Evolutionary conservation across 2,329 filamentous ascomycete genomes (phyloP).

Genomic region (Aulographum hederae): DNA sequence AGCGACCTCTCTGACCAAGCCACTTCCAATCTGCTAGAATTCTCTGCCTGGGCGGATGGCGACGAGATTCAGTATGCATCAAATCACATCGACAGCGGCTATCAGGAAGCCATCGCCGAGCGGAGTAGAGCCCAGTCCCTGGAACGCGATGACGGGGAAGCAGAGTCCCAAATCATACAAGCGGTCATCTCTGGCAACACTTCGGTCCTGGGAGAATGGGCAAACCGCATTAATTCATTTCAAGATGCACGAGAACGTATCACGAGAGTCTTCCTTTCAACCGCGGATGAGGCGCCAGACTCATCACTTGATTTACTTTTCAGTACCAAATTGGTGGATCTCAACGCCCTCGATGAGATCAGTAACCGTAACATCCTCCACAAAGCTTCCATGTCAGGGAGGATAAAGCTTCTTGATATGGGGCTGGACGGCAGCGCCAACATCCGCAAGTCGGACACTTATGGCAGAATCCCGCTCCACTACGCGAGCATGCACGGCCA

Average conservation of each 20-base stretch:
- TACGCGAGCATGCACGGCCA: constrained; percentile 93
- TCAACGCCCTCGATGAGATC: constrained; percentile 92
- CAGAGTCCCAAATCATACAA: constrained; percentile 74
- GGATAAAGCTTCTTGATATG: constrained; percentile 55
- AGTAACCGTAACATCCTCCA: constrained; percentile 94
- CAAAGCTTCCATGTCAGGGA: constrained; percentile 89
- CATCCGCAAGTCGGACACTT: constrained; percentile 70
- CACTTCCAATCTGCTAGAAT: constrained; percentile 84
- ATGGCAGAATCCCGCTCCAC: constrained; percentile 81
- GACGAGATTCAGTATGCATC: constrained; percentile 60
- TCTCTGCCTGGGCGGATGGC: constrained; percentile 92
- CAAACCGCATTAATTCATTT: constrained; percentile 48
- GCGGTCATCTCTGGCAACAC: constrained; percentile 70
- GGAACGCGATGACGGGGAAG: constrained; percentile 50
- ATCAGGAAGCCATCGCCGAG: constrained; percentile 7
- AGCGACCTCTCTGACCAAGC: constrained; percentile 93
- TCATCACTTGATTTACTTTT: constrained; percentile 60
- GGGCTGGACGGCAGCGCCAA: constrained; percentile 62
- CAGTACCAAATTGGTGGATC: constrained; percentile 64
- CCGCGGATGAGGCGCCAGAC: constrained; percentile 68
- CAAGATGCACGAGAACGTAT: constrained; percentile 54
- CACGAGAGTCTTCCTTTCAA: constrained; percentile 77
- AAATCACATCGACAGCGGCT: constrained; percentile 12
- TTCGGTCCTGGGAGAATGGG: constrained; percentile 59
- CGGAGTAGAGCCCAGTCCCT: neutral